Conservation (phyloP, 2,329 filamentous ascomycete species). For the Penicillium sp. region DNA sequence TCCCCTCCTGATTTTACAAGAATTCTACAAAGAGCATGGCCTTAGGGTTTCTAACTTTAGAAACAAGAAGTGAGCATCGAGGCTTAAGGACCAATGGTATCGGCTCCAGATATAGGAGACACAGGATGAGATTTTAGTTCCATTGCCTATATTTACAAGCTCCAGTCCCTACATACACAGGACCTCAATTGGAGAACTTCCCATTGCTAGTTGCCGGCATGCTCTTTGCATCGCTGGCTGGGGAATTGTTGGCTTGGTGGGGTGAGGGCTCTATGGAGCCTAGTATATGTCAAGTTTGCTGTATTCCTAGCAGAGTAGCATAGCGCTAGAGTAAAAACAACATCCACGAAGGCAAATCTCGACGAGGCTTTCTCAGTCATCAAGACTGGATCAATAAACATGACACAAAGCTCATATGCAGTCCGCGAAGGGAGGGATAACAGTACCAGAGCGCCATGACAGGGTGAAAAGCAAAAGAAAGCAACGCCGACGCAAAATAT, state of each 20-base stretch:
- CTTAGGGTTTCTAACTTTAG: background rate
- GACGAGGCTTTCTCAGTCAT: background rate
- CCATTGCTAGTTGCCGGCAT: conserved; percentile 26
- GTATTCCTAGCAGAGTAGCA: conserved; percentile 1
- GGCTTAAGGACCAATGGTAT: background rate
- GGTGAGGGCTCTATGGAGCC: too few relatives aligned
- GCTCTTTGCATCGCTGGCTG: conserved; percentile 40
- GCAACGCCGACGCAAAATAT: background rate
- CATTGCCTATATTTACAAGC: background rate
- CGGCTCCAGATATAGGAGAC: background rate
- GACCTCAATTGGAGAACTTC: conserved; percentile 25
- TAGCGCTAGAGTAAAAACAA: background rate
- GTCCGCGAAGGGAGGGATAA: background rate
- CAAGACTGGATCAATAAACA: background rate
- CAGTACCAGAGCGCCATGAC: background rate
- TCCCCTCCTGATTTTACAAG: background rate
- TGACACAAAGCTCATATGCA: background rate
- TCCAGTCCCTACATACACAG: background rate
- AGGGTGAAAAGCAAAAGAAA: background rate
- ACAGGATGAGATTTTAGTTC: background rate
- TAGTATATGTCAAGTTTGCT: background rate
- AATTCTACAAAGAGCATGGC: background rate
- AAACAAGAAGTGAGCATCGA: background rate
- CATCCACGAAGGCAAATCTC: background rate
- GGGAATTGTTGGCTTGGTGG: conserved; percentile 13